Conservation (phyloP, 2,329 filamentous ascomycete species). For the Phoma sp. region DNA sequence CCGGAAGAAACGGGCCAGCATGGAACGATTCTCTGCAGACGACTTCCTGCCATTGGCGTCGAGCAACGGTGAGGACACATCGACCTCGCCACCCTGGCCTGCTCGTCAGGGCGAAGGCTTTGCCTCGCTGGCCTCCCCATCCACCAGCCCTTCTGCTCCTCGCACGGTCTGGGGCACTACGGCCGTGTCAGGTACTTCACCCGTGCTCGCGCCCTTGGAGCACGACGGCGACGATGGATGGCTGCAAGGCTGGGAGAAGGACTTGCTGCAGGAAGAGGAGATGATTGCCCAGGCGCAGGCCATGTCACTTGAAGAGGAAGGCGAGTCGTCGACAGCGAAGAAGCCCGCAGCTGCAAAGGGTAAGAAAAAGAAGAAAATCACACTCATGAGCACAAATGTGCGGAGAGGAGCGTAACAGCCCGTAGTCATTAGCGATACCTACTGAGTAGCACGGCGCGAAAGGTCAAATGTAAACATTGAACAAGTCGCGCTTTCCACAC, state of each 20-base stretch:
- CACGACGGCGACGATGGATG: conserved; percentile 75
- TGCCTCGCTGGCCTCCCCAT: conserved; percentile 74
- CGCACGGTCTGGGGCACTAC: conserved; percentile 94
- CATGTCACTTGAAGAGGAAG: conserved; percentile 42
- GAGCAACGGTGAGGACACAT: conserved; percentile 43
- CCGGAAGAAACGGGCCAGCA: conserved; percentile 63
- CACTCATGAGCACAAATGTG: conserved; percentile 70
- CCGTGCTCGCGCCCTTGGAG: conserved; percentile 56
- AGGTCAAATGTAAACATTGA: conserved; percentile 23
- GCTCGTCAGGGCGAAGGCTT: conserved; percentile 65
- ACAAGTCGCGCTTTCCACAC: conserved; percentile 1
- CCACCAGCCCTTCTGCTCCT: conserved; percentile 76
- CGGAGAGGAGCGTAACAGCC: conserved; percentile 58
- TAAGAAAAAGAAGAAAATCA: conserved; percentile 73
- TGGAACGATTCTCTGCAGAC: conserved; percentile 59
- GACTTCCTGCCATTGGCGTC: conserved; percentile 53
- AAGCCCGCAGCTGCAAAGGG: conserved; percentile 58
- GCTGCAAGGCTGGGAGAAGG: conserved; percentile 82
- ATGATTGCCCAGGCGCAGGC: conserved; percentile 58
- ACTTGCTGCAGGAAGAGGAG: conserved; percentile 68
- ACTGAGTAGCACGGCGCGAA: conserved; percentile 38
- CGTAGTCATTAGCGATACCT: conserved; percentile 16
- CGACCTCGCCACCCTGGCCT: conserved; percentile 56
- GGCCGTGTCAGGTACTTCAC: conserved; percentile 64
- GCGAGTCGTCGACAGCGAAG: conserved; percentile 23